These are phyloP conservation scores for Ensete glaucum DNA, from an alignment of 176 grass and related monocot genomes.

Conservation along the genomic window DNA sequence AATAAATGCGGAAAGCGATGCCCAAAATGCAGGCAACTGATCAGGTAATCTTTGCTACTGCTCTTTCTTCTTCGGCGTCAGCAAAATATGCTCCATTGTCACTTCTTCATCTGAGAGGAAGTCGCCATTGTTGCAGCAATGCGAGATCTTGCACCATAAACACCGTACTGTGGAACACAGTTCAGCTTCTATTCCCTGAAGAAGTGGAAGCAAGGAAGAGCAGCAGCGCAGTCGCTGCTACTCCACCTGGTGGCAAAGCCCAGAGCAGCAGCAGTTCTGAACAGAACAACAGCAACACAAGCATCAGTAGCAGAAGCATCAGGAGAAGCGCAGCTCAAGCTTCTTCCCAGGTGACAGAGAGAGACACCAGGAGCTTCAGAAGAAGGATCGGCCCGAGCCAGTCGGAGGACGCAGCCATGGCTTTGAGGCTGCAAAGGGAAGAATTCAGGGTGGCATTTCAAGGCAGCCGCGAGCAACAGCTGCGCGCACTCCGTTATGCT, in stretches of 20 bases:
- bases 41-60: slow-evolving; percentile 39
- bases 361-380: slow-evolving; percentile 5
- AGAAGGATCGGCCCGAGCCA: slow-evolving; percentile 22
- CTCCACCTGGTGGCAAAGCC: slow-evolving; percentile 11
- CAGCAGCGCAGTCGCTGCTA: not conserved
- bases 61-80: too few relatives aligned
- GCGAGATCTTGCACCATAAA: slow-evolving; percentile 79
- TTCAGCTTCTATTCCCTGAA: slow-evolving; percentile 74
- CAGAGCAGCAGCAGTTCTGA: not conserved
- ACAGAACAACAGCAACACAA: slow-evolving; percentile 13
- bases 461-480: slow-evolving; percentile 24
- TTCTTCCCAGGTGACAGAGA: slow-evolving; percentile 24
- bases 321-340: slow-evolving; percentile 30
- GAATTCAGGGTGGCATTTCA: slow-evolving; percentile 68
- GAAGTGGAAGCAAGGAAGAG: slow-evolving; percentile 62
- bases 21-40: slow-evolving; percentile 77
- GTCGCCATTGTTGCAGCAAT: slow-evolving; percentile 40
- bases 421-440: slow-evolving; percentile 69
- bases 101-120: slow-evolving; percentile 7
- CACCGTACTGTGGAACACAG: slow-evolving; percentile 88
- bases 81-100: not conserved
- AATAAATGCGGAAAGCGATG: slow-evolving; percentile 75
- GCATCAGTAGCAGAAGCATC: slow-evolving; percentile 27
- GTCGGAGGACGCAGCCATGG: slow-evolving; percentile 62
- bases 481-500: slow-evolving; percentile 32